A percentile compares a stretch with the other conserved stretches of the same genome.
These are phyloP conservation scores for Gonapodya prolifera DNA, from an alignment of 192 early-diverging fungal species.

Conservation along the genomic window DNA sequence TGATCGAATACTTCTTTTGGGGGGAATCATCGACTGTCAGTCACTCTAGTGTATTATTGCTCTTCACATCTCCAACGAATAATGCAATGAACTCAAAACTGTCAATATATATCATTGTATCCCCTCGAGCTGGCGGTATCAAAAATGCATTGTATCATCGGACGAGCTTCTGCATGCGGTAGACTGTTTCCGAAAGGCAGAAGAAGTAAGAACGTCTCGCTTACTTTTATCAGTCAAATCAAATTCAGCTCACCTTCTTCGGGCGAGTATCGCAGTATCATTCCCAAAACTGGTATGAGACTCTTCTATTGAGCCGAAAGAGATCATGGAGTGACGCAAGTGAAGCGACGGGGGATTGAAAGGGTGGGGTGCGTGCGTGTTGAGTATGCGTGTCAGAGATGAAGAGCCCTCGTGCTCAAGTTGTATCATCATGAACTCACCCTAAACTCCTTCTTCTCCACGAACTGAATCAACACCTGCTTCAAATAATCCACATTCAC, in stretches of 20 bases:
- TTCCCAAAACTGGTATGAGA: not conserved
- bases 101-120: too few relatives aligned
- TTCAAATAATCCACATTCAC: not conserved
- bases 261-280: not conserved
- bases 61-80: too few relatives aligned
- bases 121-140: too few relatives aligned
- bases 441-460: not conserved
- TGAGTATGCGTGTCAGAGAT: too few relatives aligned
- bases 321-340: not conserved
- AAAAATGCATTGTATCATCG: too few relatives aligned
- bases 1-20: too few relatives aligned
- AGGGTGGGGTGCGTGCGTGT: too few relatives aligned
- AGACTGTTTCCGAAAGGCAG: not conserved
- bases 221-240: not conserved
- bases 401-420: not conserved
- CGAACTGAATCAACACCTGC: not conserved
- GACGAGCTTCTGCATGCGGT: not conserved
- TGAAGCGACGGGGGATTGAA: too few relatives aligned
- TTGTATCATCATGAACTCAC: not conserved
- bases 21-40: too few relatives aligned
- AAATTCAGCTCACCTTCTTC: not conserved
- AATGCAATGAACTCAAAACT: too few relatives aligned
- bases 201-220: not conserved
- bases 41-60: too few relatives aligned
- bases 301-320: not conserved